phyloP scores from a whole-genome alignment of 2,329 filamentous ascomycete genomes.

The Clarireedia paspali region DNA sequence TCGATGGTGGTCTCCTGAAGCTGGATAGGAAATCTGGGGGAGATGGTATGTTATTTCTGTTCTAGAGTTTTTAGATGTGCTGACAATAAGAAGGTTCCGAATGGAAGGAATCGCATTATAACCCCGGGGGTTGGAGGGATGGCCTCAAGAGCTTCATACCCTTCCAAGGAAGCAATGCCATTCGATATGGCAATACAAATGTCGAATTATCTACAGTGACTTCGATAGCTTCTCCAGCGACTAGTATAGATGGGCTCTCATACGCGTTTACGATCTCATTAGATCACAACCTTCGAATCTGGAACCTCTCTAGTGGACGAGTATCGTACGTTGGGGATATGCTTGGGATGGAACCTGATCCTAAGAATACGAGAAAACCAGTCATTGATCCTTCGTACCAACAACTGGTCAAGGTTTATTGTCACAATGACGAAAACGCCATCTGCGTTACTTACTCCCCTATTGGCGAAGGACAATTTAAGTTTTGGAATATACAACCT shows the following conservation, averaged over 20 bases:
- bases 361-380: slow-evolving; percentile 65
- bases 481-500: slow-evolving; percentile 75
- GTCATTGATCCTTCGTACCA: slow-evolving; percentile 71
- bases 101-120: slow-evolving; percentile 69
- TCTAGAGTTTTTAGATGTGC: not conserved
- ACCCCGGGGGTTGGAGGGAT: slow-evolving; percentile 64
- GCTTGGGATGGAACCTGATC: slow-evolving; percentile 56
- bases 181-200: slow-evolving; percentile 55
- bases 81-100: slow-evolving; percentile 23
- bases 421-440: slow-evolving; percentile 43
- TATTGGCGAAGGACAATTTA: slow-evolving; percentile 81
- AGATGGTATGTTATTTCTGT: slow-evolving; percentile 34
- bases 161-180: slow-evolving; percentile 56
- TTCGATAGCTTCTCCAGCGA: slow-evolving; percentile 47
- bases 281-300: slow-evolving; percentile 82
- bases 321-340: slow-evolving; percentile 73
- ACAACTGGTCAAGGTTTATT: slow-evolving; percentile 67
- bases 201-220: slow-evolving; percentile 62
- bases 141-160: slow-evolving; percentile 59
- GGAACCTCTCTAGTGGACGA: slow-evolving; percentile 78
- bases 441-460: slow-evolving; percentile 79
- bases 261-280: slow-evolving; percentile 75
- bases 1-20: slow-evolving; percentile 68
- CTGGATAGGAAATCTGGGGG: slow-evolving; percentile 54
- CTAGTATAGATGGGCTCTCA: slow-evolving; percentile 38